Evolutionary conservation across 73 alveolate species (phyloP).

Genomic region (Blepharisma stoltei): DNA sequence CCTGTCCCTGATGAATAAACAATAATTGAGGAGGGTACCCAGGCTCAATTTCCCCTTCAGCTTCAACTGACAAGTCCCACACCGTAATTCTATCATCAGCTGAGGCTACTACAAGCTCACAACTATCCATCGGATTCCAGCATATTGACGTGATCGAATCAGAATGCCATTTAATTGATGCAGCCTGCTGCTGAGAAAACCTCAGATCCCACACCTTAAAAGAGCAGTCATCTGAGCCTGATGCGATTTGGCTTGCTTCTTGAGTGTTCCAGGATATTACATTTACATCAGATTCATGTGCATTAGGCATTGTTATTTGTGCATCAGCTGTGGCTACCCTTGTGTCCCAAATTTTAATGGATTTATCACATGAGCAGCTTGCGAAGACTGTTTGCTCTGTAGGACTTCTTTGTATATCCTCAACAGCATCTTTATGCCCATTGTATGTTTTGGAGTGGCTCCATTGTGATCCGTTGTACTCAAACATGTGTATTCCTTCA

Average conservation of each 20-base stretch:
- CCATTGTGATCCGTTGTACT: slow-evolving; percentile 12
- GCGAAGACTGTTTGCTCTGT: slow-evolving; percentile 80
- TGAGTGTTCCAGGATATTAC: slow-evolving; percentile 83
- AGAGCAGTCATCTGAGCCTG: slow-evolving; percentile 88
- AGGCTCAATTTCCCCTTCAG: slow-evolving; percentile 69
- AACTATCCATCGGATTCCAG: slow-evolving; percentile 88
- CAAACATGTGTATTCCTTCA: not conserved
- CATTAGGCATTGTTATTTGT: slow-evolving; percentile 51
- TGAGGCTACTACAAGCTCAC: slow-evolving; percentile 81
- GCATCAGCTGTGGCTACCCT: slow-evolving; percentile 66
- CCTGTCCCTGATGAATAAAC: slow-evolving; percentile 88
- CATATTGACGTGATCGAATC: slow-evolving; percentile 75
- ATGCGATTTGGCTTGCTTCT: slow-evolving; percentile 70
- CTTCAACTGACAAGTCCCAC: slow-evolving; percentile 93
- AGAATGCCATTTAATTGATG: slow-evolving; percentile 88
- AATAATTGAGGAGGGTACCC: slow-evolving; percentile 86
- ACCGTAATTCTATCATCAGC: slow-evolving; percentile 82
- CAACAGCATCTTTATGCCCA: slow-evolving; percentile 79
- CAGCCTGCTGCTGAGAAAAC: slow-evolving; percentile 63
- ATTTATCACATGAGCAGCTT: slow-evolving; percentile 85
- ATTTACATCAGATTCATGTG: slow-evolving; percentile 89
- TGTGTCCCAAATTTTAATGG: slow-evolving; percentile 85
- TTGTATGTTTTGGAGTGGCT: slow-evolving; percentile 17
- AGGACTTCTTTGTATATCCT: slow-evolving; percentile 83
- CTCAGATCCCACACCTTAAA: slow-evolving; percentile 93